Evolutionary conservation across 805 yeast species (phyloP).

Genomic region (Teunomyces tritomae): DNA sequence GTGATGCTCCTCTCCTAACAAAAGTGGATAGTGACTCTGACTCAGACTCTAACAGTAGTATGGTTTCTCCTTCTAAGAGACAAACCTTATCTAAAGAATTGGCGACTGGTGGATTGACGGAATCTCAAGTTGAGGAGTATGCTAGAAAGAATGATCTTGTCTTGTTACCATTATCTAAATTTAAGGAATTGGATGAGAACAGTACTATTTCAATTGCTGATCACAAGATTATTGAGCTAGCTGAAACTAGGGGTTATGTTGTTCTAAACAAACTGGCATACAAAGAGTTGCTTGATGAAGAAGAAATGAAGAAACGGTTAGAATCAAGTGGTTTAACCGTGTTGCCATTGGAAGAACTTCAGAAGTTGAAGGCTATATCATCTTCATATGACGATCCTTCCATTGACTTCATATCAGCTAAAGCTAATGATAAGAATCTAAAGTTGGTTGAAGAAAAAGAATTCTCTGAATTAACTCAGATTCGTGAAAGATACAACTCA

Average conservation of each 20-base stretch:
- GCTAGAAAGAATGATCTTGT: slow-evolving; percentile 33
- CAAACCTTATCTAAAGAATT: slow-evolving; percentile 17
- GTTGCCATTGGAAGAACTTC: slow-evolving; percentile 23
- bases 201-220: slow-evolving; percentile 21
- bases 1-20: slow-evolving; percentile 23
- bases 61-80: slow-evolving; percentile 6
- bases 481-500: slow-evolving; percentile 9
- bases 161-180: slow-evolving; percentile 30
- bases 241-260: slow-evolving; percentile 25
- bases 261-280: slow-evolving; percentile 27
- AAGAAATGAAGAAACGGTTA: slow-evolving; percentile 32
- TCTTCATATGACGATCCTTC: slow-evolving; percentile 19
- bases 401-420: slow-evolving; percentile 17
- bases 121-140: slow-evolving; percentile 30
- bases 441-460: slow-evolving; percentile 13
- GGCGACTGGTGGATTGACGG: slow-evolving; percentile 7
- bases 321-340: slow-evolving; percentile 32
- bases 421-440: slow-evolving; percentile 10
- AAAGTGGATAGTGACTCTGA: slow-evolving; percentile 27
- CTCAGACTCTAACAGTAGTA: slow-evolving; percentile 16
- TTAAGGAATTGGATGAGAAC: slow-evolving; percentile 25
- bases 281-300: slow-evolving; percentile 27
- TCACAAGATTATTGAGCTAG: slow-evolving; percentile 21
- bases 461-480: slow-evolving; percentile 14
- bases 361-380: slow-evolving; percentile 11